Evolutionary conservation across 1,139 yeast species (phyloP).

Genomic region (Spathaspora sp.): DNA sequence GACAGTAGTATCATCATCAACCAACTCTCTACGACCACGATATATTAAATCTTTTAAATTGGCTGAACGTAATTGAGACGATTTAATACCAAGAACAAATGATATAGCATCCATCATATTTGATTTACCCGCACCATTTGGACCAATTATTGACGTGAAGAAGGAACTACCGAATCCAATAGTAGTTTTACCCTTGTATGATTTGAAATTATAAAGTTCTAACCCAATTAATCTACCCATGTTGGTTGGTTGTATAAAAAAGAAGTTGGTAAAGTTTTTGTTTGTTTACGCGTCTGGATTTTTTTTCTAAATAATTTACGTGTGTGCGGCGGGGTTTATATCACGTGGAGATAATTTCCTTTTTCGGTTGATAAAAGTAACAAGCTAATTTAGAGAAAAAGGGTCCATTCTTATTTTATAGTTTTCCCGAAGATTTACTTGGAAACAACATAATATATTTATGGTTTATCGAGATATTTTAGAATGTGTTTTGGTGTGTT

Average conservation of each 20-base stretch:
- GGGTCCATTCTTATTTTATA: no score
- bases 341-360: background rate
- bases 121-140: constrained; percentile 97
- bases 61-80: constrained; percentile 74
- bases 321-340: background rate
- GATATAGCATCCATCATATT: constrained; percentile 99
- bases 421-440: no score
- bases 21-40: constrained; percentile 51
- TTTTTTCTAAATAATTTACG: background rate
- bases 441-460: no score
- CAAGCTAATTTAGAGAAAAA: no score
- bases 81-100: constrained; percentile 85
- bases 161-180: constrained; percentile 82
- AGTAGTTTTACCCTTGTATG: constrained; percentile 73
- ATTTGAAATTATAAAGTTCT: constrained; percentile 83
- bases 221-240: constrained; percentile 82
- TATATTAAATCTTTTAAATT: constrained; percentile 76
- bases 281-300: background rate
- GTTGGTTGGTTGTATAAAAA: background rate
- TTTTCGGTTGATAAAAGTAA: no score
- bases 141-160: constrained; percentile 93
- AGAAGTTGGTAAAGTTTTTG: no score
- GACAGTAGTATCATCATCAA: constrained; percentile 17
- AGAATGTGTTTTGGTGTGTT: no score
- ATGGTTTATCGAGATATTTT: no score